These are phyloP conservation scores for Pseudozyma sp. DNA, from an alignment of 1,284 basidiomycete species.

Conservation along the genomic window DNA sequence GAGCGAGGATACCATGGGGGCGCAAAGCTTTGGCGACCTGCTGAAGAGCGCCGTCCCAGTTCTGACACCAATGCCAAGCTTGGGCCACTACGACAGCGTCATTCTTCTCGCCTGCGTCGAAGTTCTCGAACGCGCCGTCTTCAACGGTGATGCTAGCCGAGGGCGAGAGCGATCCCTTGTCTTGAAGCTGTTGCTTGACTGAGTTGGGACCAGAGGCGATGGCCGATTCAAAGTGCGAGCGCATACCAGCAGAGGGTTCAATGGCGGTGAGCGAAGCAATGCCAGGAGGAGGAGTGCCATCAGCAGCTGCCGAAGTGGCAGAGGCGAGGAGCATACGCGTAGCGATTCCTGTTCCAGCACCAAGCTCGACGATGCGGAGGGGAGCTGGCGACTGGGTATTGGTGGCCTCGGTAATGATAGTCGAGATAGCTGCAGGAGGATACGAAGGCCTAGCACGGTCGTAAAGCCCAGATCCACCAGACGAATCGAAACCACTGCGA, in stretches of 20 bases:
- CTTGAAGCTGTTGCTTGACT: slow-evolving; percentile 35
- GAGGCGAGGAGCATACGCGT: slow-evolving; percentile 56
- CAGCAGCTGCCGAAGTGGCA: slow-evolving; percentile 30
- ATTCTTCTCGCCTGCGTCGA: slow-evolving; percentile 40
- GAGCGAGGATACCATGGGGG: slow-evolving; percentile 53
- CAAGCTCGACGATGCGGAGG: slow-evolving; percentile 62
- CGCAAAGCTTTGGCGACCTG: slow-evolving; percentile 49
- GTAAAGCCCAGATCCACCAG: slow-evolving; percentile 50
- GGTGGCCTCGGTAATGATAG: slow-evolving; percentile 41
- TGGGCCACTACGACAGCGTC: slow-evolving; percentile 63
- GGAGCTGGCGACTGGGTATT: slow-evolving; percentile 23
- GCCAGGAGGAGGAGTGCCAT: slow-evolving; percentile 35
- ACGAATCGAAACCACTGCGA: slow-evolving; percentile 51
- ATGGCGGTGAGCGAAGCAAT: slow-evolving; percentile 44
- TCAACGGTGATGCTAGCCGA: slow-evolving; percentile 34
- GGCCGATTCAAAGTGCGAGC: slow-evolving; percentile 42
- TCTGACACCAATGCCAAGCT: slow-evolving; percentile 66
- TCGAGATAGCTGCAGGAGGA: slow-evolving; percentile 44
- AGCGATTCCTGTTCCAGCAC: slow-evolving; percentile 63
- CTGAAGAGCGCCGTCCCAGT: slow-evolving; percentile 49
- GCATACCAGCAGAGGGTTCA: slow-evolving; percentile 61
- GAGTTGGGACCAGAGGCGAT: slow-evolving; percentile 29
- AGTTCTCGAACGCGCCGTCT: slow-evolving; percentile 60
- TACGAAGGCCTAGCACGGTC: slow-evolving; percentile 58
- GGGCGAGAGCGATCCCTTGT: slow-evolving; percentile 35